phyloP scores from a whole-genome alignment of 2,329 filamentous ascomycete genomes.

The Hyphodiscus sp. region DNA sequence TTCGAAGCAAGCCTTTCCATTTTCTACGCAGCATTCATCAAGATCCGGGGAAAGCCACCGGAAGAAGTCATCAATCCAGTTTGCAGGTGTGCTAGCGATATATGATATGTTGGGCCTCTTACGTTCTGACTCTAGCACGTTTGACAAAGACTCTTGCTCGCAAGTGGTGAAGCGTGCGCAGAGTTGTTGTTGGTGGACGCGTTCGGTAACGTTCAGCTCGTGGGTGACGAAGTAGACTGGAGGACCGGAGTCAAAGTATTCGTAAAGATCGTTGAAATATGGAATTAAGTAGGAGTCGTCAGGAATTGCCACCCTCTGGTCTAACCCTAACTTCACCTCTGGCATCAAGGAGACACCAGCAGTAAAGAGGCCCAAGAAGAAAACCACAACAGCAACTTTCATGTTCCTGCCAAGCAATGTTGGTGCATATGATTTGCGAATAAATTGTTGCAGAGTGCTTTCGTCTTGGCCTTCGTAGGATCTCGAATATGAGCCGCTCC shows the following conservation, averaged over 20 bases:
- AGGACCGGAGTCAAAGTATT: constrained; percentile 84
- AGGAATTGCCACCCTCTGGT: constrained; percentile 91
- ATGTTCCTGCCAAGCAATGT: constrained; percentile 71
- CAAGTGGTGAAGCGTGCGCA: constrained; percentile 91
- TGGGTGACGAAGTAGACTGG: constrained; percentile 94
- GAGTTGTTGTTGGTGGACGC: constrained; percentile 72
- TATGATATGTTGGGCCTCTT: constrained; percentile 85
- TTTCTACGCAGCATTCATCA: constrained; percentile 41
- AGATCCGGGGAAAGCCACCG: constrained; percentile 89
- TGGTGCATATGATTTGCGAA: constrained; percentile 84
- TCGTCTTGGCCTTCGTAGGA: constrained; percentile 62
- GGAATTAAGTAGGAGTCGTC: constrained; percentile 90
- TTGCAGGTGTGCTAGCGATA: constrained; percentile 81
- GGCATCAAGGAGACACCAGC: constrained; percentile 80
- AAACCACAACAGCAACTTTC: constrained; percentile 67
- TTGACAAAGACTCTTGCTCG: constrained; percentile 74
- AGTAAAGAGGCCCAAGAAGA: constrained; percentile 85
- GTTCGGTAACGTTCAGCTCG: constrained; percentile 69
- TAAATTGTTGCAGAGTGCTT: constrained; percentile 75
- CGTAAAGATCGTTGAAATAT: constrained; percentile 94
- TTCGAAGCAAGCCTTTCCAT: constrained; percentile 67
- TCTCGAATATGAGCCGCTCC: constrained; percentile 36
- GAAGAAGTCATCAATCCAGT: constrained; percentile 96
- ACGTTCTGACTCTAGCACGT: constrained; percentile 87
- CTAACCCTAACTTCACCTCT: constrained; percentile 76